Base-by-base conservation (phyloP, 2,329 filamentous ascomycete genomes). In the Aspergillus luchuensis region DNA sequence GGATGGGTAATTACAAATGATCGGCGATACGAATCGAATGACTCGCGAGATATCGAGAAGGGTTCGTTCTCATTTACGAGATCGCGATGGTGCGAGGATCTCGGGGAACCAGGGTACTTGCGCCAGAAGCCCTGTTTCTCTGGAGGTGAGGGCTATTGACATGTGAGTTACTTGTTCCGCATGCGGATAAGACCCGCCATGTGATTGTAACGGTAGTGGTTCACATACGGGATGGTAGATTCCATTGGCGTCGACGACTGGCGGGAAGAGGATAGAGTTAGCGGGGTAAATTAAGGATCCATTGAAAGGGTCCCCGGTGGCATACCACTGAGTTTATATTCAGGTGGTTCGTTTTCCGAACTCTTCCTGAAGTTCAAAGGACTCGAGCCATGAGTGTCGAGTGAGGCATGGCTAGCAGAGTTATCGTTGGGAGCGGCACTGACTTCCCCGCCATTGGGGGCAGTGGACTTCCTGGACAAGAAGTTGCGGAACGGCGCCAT, bases 201-300 rank as follows among this genome's bases (percentile, higher is more conserved):
- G 43, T n/a, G 33, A 33, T 17, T 54, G 47, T 43, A 45, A 21
- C 30, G 55, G 33, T 45, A 17, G 38, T 33, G 47, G 43, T 39
- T 36, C 19, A 71, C 62, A 78, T 87, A 95, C 92, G 69, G 94
- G 94, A 67, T 98, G 86, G 79, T 96, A 98, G 63, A 97, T 90
- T 67, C 94, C 94, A 76, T 91, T 96, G 78, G 96, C 93, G 74
- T 96, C 96, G 76, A 98, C 95, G 66, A 97, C 94, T 97, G 75
- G 68, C 63, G 21, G 56, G 38, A 23, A 62, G 66, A 73, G 65
- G 75, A 72, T 69, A 62, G 64, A 72, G 66, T 66, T 58, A 63
- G 55, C 30, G 49, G 52, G 53, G 49, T 49, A 39, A 39, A 60
- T 28, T 8, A 39, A 59, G 23, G n/a, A 10, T 43, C 28, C 23